Evolutionary conservation across 345 rosid species (phyloP).

Genomic region (Capsella bursapastoris): DNA sequence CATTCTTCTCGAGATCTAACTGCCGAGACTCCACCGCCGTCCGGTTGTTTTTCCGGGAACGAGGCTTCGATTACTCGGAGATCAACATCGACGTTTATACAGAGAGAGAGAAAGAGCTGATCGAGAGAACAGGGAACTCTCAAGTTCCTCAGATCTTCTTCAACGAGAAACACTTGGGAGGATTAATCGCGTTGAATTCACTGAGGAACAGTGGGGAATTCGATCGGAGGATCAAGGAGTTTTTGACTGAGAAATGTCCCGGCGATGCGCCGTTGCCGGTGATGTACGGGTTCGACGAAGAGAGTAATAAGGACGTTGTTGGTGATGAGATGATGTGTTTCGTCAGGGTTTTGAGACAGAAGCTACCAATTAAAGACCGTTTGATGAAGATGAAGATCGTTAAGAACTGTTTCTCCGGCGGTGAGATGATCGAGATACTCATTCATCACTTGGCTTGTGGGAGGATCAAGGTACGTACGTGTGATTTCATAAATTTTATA

Average conservation of each 20-base stretch:
- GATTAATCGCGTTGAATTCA: constrained; percentile 78
- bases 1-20: constrained; percentile 78
- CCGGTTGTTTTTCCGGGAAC: constrained; percentile 63
- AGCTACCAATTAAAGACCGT: constrained; percentile 80
- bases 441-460: constrained; percentile 70
- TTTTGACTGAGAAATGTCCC: constrained; percentile 56
- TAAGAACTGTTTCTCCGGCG: constrained; percentile 84
- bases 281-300: constrained; percentile 71
- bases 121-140: constrained; percentile 59
- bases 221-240: constrained; percentile 60
- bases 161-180: constrained; percentile 81
- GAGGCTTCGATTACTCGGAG: constrained; percentile 67
- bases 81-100: constrained; percentile 85
- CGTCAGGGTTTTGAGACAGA: constrained; percentile 65
- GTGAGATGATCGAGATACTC: constrained; percentile 73
- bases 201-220: constrained; percentile 71
- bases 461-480: constrained; percentile 64
- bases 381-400: constrained; percentile 87
- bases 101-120: constrained; percentile 61
- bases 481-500: background rate
- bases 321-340: constrained; percentile 57
- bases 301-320: constrained; percentile 49
- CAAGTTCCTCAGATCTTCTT: constrained; percentile 91
- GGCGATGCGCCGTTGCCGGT: constrained; percentile 65
- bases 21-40: constrained; percentile 86